Conservation (phyloP, 495 filamentous ascomycete species). For the Penicillium daleae region DNA sequence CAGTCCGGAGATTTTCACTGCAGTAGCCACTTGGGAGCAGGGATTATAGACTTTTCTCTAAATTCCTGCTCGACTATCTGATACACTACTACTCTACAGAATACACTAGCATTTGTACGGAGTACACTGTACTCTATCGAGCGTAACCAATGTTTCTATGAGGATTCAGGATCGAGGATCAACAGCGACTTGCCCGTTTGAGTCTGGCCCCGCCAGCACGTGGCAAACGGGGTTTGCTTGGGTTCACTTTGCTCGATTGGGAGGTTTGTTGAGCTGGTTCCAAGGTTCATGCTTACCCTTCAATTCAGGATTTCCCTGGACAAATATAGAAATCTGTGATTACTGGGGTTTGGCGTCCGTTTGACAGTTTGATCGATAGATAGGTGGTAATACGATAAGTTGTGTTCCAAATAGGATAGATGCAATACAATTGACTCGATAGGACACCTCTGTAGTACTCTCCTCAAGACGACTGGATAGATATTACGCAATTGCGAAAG, state of each 20-base stretch:
- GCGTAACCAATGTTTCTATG: neutral
- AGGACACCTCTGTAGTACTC: neutral
- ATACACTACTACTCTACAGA: too few relatives aligned
- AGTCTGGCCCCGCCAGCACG: constrained; percentile 18
- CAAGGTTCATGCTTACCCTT: neutral
- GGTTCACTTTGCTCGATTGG: neutral
- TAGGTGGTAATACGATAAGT: too few relatives aligned
- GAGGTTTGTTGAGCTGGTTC: neutral
- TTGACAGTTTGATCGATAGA: neutral
- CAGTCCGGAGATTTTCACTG: constrained; percentile 5
- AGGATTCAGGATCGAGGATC: constrained; percentile 7
- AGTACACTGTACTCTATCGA: neutral
- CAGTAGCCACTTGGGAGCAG: too few relatives aligned
- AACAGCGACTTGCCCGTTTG: constrained; percentile 16
- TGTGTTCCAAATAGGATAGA: too few relatives aligned
- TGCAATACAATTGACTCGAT: too few relatives aligned
- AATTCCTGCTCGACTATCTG: neutral
- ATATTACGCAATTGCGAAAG: neutral
- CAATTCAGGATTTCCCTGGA: neutral
- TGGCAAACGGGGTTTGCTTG: constrained; percentile 16
- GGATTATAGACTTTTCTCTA: neutral
- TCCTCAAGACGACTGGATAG: neutral
- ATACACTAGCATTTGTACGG: neutral
- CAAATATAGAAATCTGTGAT: neutral
- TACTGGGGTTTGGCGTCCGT: neutral